phyloP scores from a whole-genome alignment of 2,329 filamentous ascomycete species.

The Helotiales sp. region DNA sequence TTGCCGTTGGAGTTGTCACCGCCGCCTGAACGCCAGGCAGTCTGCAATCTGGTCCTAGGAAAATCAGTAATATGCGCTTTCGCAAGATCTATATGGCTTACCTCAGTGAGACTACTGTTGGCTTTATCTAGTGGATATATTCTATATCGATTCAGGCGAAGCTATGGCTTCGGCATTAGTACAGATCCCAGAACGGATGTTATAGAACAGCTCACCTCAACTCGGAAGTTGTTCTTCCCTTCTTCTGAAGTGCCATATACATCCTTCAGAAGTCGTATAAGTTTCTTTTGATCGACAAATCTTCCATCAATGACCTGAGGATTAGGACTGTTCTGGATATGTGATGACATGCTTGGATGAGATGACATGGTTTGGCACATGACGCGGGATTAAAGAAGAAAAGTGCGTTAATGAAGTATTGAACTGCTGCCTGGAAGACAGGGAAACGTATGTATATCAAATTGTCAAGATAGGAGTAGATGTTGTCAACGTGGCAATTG shows the following conservation, averaged over 20 bases:
- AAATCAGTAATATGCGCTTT: neutral
- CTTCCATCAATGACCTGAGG: slow-evolving; percentile 26
- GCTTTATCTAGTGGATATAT: slow-evolving; percentile 21
- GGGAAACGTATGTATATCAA: neutral
- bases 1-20: neutral
- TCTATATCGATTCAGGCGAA: slow-evolving; percentile 26
- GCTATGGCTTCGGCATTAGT: slow-evolving; percentile 7
- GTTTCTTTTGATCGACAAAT: slow-evolving; percentile 23
- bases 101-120: slow-evolving; percentile 14
- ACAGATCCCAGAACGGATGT: neutral
- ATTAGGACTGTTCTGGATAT: neutral
- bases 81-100: neutral
- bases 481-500: neutral
- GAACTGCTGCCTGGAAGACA: neutral
- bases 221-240: slow-evolving; percentile 25
- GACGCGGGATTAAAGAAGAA: neutral
- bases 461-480: neutral
- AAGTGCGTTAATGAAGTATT: neutral
- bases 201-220: slow-evolving; percentile 14
- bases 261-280: slow-evolving; percentile 18
- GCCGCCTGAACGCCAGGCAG: slow-evolving; percentile 12
- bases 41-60: slow-evolving; percentile 23
- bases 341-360: neutral
- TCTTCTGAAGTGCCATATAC: slow-evolving; percentile 22
- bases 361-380: slow-evolving; percentile 3